Evolutionary conservation across 768 basidiomycete genomes (phyloP).

Genomic region (Suillus decipiens): DNA sequence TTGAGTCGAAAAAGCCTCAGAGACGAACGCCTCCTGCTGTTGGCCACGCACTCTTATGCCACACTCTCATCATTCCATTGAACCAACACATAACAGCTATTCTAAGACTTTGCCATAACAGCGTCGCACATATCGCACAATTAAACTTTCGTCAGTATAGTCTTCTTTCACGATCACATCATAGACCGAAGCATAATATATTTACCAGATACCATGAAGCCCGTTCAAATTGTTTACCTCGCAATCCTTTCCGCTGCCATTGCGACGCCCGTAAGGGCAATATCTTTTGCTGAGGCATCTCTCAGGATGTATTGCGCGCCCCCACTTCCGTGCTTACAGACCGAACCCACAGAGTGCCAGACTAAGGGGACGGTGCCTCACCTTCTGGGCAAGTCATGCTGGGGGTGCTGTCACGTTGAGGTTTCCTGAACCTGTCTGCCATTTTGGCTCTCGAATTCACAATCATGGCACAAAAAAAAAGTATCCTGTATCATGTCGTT

Average conservation of each 20-base stretch:
- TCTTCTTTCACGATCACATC: neutral
- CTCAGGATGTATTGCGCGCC: too few relatives aligned
- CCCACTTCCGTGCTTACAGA: too few relatives aligned
- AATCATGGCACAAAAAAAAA: too few relatives aligned
- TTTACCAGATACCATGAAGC: neutral
- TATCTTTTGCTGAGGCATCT: neutral
- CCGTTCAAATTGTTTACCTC: neutral
- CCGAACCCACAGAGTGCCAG: too few relatives aligned
- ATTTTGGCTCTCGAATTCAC: too few relatives aligned
- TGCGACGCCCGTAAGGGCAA: too few relatives aligned
- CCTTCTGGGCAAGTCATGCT: too few relatives aligned
- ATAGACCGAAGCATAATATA: neutral
- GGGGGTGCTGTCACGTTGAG: too few relatives aligned
- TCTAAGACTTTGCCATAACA: neutral
- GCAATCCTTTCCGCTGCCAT: slow-evolving; percentile 31
- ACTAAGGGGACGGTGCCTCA: too few relatives aligned
- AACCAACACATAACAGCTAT: neutral
- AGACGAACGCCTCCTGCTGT: neutral
- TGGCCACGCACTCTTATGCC: neutral
- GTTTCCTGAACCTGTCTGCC: too few relatives aligned
- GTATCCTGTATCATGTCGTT: too few relatives aligned
- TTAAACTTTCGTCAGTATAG: neutral
- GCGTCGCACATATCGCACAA: neutral
- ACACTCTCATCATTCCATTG: neutral
- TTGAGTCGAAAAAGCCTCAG: neutral